These are phyloP conservation scores for Ogataea angusta DNA, from an alignment of 805 yeast species.

Conservation along the genomic window DNA sequence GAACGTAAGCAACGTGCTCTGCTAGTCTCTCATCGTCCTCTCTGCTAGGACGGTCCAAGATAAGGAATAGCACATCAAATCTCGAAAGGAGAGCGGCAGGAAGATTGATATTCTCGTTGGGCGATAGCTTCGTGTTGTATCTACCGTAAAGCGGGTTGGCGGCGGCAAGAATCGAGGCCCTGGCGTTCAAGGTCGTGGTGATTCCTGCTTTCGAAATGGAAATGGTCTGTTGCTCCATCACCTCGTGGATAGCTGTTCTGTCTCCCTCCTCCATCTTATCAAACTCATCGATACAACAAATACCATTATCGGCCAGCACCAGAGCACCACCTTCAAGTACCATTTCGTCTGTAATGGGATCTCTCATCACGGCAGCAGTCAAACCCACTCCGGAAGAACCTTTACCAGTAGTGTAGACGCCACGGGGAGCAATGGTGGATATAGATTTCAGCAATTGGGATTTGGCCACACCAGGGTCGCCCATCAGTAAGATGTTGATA, in stretches of 20 bases:
- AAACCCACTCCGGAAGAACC: constrained; percentile 99
- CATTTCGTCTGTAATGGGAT: constrained; percentile 99
- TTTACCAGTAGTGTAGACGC: constrained; percentile 96
- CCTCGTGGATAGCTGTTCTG: constrained; percentile 97
- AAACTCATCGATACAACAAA: constrained; percentile 98
- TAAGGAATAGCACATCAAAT: constrained; percentile 84
- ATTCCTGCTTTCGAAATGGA: constrained; percentile 98
- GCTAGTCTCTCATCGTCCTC: constrained; percentile 86
- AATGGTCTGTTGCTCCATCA: constrained; percentile 98
- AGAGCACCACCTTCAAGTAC: constrained; percentile 97
- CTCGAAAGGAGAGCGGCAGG: constrained; percentile 96
- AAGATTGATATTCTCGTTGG: constrained; percentile 90
- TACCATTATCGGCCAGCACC: constrained; percentile 94
- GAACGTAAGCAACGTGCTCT: constrained; percentile 91
- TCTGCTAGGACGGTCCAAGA: constrained; percentile 78
- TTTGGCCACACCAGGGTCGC: constrained; percentile 99
- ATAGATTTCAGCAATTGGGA: constrained; percentile 92
- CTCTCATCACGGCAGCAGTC: constrained; percentile 98
- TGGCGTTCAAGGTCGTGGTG: constrained; percentile 90
- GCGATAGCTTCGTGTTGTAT: constrained; percentile 84
- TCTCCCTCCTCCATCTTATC: constrained; percentile 98
- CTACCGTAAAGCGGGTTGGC: constrained; percentile 98
- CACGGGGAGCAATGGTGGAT: constrained; percentile 90
- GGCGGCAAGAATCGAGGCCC: constrained; percentile 94
- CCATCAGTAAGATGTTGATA: constrained; percentile 93